phyloP scores from a whole-genome alignment of 1,284 basidiomycete species.

The Psilocybe mexicana region DNA sequence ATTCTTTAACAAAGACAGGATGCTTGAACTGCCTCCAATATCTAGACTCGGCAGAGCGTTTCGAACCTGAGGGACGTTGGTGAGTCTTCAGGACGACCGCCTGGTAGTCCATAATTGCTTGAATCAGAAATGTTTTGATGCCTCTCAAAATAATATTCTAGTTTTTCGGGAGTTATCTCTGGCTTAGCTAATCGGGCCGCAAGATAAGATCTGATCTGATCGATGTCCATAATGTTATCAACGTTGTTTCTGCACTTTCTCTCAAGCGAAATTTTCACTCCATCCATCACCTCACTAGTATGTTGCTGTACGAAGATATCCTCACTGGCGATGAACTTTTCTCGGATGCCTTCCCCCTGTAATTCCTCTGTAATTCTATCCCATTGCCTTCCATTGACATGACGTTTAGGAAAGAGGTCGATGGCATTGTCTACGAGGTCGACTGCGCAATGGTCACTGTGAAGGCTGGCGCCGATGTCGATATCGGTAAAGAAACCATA shows the following conservation, averaged over 20 bases:
- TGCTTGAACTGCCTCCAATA: conserved; percentile 84
- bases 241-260: conserved; percentile 18
- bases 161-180: conserved; percentile 2
- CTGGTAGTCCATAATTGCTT: conserved; percentile 69
- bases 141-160: neutral
- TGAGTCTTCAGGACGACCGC: conserved; percentile 68
- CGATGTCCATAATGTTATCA: conserved; percentile 25
- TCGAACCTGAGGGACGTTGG: conserved; percentile 55
- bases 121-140: neutral
- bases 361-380: conserved; percentile 30
- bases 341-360: conserved; percentile 92
- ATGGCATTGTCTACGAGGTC: conserved; percentile 90
- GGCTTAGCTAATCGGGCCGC: conserved; percentile 13
- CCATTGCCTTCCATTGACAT: conserved; percentile 12
- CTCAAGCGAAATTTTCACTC: conserved; percentile 28
- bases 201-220: conserved; percentile 36
- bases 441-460: conserved; percentile 79
- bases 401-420: conserved; percentile 68
- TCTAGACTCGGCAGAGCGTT: conserved; percentile 70
- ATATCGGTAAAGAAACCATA: conserved; percentile 72
- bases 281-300: conserved; percentile 33
- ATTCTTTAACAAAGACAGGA: conserved; percentile 92
- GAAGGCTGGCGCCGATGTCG: conserved; percentile 80
- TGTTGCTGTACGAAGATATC: conserved; percentile 81
- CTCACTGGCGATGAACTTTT: conserved; percentile 90